A percentile compares a stretch with the other conserved stretches of the same genome.
phyloP scores from a whole-genome alignment of 1,284 basidiomycete genomes.

The Melampsora americana region DNA sequence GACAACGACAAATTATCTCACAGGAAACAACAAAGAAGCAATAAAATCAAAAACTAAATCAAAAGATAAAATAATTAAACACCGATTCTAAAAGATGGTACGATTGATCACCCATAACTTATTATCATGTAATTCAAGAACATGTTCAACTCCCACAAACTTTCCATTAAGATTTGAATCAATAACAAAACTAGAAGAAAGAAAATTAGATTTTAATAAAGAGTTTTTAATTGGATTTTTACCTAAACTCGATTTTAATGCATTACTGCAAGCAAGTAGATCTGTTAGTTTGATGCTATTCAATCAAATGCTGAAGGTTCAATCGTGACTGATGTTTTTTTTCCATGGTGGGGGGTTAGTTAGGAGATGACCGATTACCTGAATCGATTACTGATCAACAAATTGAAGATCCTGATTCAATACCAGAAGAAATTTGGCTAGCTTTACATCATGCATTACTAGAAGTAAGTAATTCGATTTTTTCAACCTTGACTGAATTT shows the following conservation, averaged over 20 bases:
- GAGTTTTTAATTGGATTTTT: conserved; percentile 80
- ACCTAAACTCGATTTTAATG: conserved; percentile 78
- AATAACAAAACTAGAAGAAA: conserved; percentile 70
- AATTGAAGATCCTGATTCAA: conserved; percentile 41
- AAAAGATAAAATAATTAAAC: too few species aligned
- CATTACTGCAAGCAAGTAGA: conserved; percentile 75
- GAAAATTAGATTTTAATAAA: conserved; percentile 81
- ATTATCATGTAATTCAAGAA: conserved; percentile 88
- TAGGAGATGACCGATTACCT: conserved; percentile 43
- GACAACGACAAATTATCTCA: too few species aligned
- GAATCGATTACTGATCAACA: conserved; percentile 34
- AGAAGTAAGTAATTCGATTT: conserved; percentile 63
- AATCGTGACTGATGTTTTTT: too few species aligned
- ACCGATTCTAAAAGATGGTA: conserved; percentile 64
- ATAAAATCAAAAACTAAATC: too few species aligned
- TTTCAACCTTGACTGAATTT: conserved; percentile 3
- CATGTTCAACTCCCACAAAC: conserved; percentile 81
- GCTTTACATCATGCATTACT: conserved; percentile 86
- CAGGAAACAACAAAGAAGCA: too few species aligned
- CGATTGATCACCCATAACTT: conserved; percentile 95
- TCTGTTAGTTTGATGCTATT: conserved; percentile 62
- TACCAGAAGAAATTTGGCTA: conserved; percentile 70
- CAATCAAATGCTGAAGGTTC: too few species aligned
- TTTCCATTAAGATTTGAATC: conserved; percentile 84
- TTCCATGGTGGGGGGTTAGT: too few species aligned